Conservation (phyloP, 169 alveolate species). For the Plasmodium ovale region DNA sequence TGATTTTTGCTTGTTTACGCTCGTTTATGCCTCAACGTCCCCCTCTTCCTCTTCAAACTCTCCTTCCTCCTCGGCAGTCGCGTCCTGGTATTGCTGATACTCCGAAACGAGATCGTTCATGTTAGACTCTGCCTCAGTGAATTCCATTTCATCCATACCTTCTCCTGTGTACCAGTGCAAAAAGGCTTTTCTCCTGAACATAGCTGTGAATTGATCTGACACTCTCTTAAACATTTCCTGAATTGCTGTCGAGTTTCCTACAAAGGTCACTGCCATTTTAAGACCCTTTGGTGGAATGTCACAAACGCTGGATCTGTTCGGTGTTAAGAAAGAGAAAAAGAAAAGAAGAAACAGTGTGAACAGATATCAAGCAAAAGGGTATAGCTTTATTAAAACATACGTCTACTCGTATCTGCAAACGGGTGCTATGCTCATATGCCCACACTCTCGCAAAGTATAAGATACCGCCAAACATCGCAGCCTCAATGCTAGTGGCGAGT, state of each 20-base stretch:
- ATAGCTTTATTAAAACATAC: too few species aligned
- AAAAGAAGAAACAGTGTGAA: not conserved
- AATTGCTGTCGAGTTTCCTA: constrained; percentile 98
- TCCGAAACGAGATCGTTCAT: constrained; percentile 98
- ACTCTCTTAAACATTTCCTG: constrained; percentile 98
- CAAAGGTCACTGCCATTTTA: constrained; percentile 98
- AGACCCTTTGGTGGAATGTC: constrained; percentile 99
- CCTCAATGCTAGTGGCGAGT: not conserved
- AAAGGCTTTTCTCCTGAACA: constrained; percentile 99
- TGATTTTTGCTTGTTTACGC: not conserved
- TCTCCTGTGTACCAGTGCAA: constrained; percentile 98
- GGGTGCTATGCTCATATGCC: not conserved
- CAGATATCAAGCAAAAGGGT: too few species aligned
- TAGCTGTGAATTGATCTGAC: constrained; percentile 97
- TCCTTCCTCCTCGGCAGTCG: constrained; percentile 96
- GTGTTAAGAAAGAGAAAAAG: constrained; percentile 7
- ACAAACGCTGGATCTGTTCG: constrained; percentile 94
- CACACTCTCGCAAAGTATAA: too few species aligned
- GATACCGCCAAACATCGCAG: too few species aligned
- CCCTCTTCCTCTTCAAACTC: constrained; percentile 76
- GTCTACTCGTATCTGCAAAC: not conserved
- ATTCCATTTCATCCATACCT: constrained; percentile 99
- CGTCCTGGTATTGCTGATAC: constrained; percentile 99
- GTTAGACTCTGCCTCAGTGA: constrained; percentile 98
- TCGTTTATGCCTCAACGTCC: constrained; percentile 71